Evolutionary conservation across 1,139 yeast species (phyloP), one percentile per base, ranked within the genome.

Genomic region (Suhomyces bokatorum): DNA sequence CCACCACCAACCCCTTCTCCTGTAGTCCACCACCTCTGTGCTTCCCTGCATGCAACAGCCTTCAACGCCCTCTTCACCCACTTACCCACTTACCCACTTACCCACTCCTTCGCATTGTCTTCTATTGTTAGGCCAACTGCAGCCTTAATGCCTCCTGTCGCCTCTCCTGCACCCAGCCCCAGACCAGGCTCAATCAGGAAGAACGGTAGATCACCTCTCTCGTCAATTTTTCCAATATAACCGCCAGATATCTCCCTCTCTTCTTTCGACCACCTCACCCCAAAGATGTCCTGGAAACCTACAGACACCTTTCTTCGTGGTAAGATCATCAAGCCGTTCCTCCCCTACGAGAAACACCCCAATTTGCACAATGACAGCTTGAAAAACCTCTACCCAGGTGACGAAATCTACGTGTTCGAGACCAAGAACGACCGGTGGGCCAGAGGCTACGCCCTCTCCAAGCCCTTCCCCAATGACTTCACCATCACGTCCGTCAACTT

Each of bases 401-500:
- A 89, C 60, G 87, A 85, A 51, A 82, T 87, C 27, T 87, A 78
- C 62, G 70, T 87, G 30, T 87, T 89, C 58, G 97, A 89, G 62
- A 73, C 83, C 27, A 78, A 78, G 52, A 70, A 70, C 37, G 73
- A 73, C 13, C 78, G 78, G 49, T 88, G 96, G 96, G 90, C 84
- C 31, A 75, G 96, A 57, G 96, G 91, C 15, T 87, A 88, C 62
- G 74, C 80, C 5, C 70, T 81, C 35, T 57, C 77, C 37, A 77
- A 78, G 51, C 89, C 91, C 4, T 68, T 81, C 47, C 93, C 93
- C 2, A 76, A 80, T 39, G 88, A 84, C 58, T 85, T 81, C 61
- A 77, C 85, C 44, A 75, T 81, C 36, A 79, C 81, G 20, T 75
- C 85, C 2, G 77, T 80, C 32, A 80, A 80, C 51, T 69, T 81